Conservation (phyloP, 2,329 filamentous ascomycete genomes). For the Fusarium lyarnte region DNA sequence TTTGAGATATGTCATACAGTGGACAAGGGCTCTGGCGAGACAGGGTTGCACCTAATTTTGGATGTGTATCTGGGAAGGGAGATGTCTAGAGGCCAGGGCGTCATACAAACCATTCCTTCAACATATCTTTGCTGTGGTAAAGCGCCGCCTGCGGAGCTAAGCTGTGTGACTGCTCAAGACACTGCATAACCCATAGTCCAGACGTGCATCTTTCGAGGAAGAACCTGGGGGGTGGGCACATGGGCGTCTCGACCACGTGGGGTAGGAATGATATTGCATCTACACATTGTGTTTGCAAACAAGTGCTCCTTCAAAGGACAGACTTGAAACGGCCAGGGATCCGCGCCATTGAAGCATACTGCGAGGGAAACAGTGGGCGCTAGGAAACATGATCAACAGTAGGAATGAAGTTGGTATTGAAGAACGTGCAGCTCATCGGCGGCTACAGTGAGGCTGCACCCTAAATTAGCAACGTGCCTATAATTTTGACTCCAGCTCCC, state of each 20-base stretch:
- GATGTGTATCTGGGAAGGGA: conserved; percentile 1
- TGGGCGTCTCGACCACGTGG: conserved; percentile 14
- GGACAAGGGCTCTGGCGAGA: conserved; percentile 7
- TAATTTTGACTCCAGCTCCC: conserved; percentile 20
- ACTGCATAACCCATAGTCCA: conserved; percentile 23
- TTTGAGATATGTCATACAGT: conserved; percentile 19
- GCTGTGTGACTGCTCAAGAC: conserved; percentile 21
- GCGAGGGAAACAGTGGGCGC: conserved; percentile 30
- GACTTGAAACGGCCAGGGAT: conserved; percentile 14
- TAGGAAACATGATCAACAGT: conserved; percentile 6
- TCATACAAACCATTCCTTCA: conserved; percentile 12
- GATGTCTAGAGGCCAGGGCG: neutral
- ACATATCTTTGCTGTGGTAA: conserved; percentile 5
- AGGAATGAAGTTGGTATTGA: conserved; percentile 36
- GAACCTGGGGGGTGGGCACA: neutral
- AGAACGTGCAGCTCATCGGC: conserved; percentile 45
- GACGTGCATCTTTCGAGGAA: conserved; percentile 5
- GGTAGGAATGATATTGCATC: conserved; percentile 4
- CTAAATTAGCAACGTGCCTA: conserved; percentile 50
- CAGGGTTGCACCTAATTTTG: conserved; percentile 8
- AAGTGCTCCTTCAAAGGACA: neutral
- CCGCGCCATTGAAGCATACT: neutral
- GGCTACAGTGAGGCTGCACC: conserved; percentile 51
- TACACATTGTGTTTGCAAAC: conserved; percentile 3
- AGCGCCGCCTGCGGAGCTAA: conserved; percentile 23